Evolutionary conservation across 1,284 basidiomycete species (phyloP).

Genomic region (Apiotrichum mycotoxinovorans): DNA sequence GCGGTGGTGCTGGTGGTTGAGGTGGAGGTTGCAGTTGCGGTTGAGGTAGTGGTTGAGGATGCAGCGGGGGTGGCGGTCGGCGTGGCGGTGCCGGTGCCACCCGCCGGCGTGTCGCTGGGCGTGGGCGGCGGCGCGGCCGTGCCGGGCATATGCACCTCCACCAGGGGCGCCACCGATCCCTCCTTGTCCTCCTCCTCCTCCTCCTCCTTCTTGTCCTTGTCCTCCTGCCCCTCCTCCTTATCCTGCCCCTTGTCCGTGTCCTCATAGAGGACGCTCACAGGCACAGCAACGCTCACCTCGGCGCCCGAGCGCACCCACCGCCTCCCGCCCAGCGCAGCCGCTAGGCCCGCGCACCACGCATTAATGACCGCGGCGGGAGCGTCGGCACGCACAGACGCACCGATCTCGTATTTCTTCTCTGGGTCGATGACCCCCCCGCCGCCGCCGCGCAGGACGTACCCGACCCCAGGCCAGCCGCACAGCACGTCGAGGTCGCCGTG

Average conservation of each 20-base stretch:
- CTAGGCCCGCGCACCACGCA: conserved; percentile 15
- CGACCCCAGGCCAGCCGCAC: conserved; percentile 19
- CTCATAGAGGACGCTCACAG: neutral
- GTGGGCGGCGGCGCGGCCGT: too few species aligned
- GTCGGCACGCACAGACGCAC: too few species aligned
- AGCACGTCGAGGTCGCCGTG: conserved; percentile 44
- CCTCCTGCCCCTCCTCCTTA: too few species aligned
- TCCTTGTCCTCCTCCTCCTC: too few species aligned
- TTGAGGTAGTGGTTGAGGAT: too few species aligned
- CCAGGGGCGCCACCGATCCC: neutral
- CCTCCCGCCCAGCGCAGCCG: conserved; percentile 8
- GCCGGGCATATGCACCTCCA: too few species aligned
- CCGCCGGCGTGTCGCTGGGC: too few species aligned
- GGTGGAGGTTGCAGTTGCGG: neutral
- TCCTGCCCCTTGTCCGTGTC: too few species aligned
- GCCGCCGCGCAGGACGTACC: conserved; percentile 7
- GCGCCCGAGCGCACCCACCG: conserved; percentile 5
- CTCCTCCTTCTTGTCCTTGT: too few species aligned
- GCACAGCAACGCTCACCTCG: conserved; percentile 12
- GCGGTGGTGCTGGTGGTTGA: neutral
- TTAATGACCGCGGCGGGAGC: neutral
- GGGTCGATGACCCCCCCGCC: neutral
- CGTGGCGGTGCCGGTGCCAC: neutral
- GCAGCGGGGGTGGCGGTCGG: neutral
- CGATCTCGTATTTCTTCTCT: neutral